These are phyloP conservation scores for Lasiodiplodia theobromae DNA, from an alignment of 2,329 filamentous ascomycete genomes.

Conservation along the genomic window DNA sequence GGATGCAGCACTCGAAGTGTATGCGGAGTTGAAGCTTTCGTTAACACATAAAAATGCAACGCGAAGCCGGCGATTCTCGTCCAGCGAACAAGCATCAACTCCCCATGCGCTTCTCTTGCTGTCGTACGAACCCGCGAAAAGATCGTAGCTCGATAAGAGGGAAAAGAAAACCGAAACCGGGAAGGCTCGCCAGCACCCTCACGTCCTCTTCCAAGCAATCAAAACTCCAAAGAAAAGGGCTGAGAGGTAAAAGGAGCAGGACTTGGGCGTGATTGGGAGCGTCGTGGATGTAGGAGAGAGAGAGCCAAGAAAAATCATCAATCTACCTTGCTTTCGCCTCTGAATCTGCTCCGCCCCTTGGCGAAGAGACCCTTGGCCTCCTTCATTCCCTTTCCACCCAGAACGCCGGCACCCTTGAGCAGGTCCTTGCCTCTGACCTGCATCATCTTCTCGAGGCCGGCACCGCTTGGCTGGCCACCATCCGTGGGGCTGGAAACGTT, in stretches of 20 bases:
- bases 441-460: constrained; percentile 61
- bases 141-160: not conserved
- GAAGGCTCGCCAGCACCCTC: constrained; percentile 17
- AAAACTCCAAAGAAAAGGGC: constrained; percentile 10
- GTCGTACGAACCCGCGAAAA: not conserved
- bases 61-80: not conserved
- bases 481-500: constrained; percentile 36
- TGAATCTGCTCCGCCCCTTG: constrained; percentile 86
- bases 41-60: not conserved
- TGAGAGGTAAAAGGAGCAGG: not conserved
- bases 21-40: not conserved
- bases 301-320: constrained; percentile 61
- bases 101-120: not conserved
- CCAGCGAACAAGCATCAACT: not conserved
- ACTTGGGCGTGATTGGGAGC: constrained; percentile 6
- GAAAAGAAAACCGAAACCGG: constrained; percentile 12
- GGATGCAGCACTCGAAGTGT: not conserved
- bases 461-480: constrained; percentile 33
- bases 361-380: constrained; percentile 90
- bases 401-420: constrained; percentile 78
- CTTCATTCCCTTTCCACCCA: constrained; percentile 74
- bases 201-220: constrained; percentile 9
- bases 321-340: constrained; percentile 85
- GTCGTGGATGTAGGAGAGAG: constrained; percentile 32
- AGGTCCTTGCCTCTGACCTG: constrained; percentile 88